Percentiles rank a stretch among this genome's conserved stretches.
phyloP scores from a whole-genome alignment of 257 asterid genomes.

The Solanum lignicaule region DNA sequence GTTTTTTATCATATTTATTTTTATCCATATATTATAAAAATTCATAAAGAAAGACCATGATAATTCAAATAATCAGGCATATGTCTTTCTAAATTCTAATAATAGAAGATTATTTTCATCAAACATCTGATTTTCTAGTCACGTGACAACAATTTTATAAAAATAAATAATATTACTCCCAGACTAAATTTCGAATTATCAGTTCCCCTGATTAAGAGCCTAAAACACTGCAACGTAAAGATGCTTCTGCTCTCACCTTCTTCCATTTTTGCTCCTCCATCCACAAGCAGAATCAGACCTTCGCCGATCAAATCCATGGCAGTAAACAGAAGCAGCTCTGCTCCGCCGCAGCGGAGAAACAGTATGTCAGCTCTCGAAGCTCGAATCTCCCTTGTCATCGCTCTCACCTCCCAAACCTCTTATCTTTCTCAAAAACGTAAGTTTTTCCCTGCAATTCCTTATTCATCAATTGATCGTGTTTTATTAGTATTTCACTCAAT shows the following conservation, averaged over 20 bases:
- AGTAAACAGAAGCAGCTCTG: constrained; percentile 8
- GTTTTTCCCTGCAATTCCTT: not conserved
- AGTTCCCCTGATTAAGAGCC: not conserved
- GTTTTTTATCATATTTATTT: not conserved
- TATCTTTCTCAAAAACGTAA: constrained; percentile 64
- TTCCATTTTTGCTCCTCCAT: not conserved
- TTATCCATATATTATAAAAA: too few species aligned
- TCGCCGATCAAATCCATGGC: constrained; percentile 20
- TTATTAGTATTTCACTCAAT: not conserved
- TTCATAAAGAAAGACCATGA: not conserved
- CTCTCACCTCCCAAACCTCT: constrained; percentile 65
- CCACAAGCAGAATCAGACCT: not conserved
- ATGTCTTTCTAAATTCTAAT: not conserved
- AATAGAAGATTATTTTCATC: not conserved
- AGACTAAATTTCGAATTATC: not conserved
- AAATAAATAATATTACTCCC: too few species aligned
- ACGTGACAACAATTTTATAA: too few species aligned
- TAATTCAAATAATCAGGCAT: not conserved
- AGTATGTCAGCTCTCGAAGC: constrained; percentile 36
- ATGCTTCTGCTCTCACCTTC: not conserved
- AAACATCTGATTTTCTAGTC: rapidly evolving
- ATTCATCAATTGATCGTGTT: not conserved
- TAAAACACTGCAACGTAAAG: not conserved
- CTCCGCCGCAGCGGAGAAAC: constrained; percentile 1
- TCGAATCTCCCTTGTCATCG: constrained; percentile 59